Base-by-base conservation (phyloP, 495 filamentous ascomycete genomes). In the Tuber borchii region DNA sequence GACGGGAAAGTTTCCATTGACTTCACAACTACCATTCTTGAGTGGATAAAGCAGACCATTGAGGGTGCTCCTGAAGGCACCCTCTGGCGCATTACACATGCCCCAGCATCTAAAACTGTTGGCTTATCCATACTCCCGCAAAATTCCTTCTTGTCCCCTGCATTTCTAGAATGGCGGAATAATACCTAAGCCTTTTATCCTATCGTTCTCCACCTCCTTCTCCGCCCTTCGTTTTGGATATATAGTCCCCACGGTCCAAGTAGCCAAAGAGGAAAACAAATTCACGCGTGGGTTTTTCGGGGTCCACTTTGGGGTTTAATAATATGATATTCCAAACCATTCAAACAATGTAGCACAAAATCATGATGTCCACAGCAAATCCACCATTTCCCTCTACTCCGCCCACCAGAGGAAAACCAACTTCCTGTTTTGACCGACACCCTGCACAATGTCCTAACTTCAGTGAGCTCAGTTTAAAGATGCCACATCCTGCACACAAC, bases 1-100 rank as follows among this genome's bases (percentile, higher is more conserved):
- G 91, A 97, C 84, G 94, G 91, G 2, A 93, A 97, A 79, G 86
- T 90, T 37, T 97, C 95, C 79, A 95, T 97, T 84, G 95, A 95
- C 76, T 97, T 97, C 84, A 87, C 93, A 8, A 89, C 87, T 8
- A 85, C 83, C 1, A 93, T 97, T 78, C 83, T 99, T 31, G 89
- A 91, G 19, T 95, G 92, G 74, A 69, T 82, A 68, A 76, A 74
- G 44, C 42, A 75, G 68, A 78, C 65, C 77, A 78, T 82, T n/a
- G 73, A 91, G 90, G 88, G 88, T 84, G 95, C 37, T 91, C 90
- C 81, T 80, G 86, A 17, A 90, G 92, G 92, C 43, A 93, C 93
- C 1, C 91, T 94, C 20, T 97, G 93, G 92, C 88, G 90, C 76
- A 93, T 98, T 78, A 85, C 87, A n/a, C 87, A 91, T 75, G 83